Base-by-base conservation (phyloP, 345 rosid species). In the Populus tremula region DNA sequence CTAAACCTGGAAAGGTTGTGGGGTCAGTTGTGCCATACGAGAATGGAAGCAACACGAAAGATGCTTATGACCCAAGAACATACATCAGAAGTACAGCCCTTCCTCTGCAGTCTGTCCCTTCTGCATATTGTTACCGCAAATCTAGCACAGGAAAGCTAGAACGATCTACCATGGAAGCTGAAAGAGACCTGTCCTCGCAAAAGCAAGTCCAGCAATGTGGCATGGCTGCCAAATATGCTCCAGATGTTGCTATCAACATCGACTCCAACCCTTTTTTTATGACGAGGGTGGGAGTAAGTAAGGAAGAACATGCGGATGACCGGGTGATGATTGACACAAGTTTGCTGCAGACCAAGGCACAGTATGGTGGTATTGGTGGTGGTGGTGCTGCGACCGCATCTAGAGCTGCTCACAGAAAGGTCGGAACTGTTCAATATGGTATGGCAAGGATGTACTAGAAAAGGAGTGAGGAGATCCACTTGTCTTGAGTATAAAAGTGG, bases 241-340 rank as follows among this genome's bases (percentile, higher is more conserved):
- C 93, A 39, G 98, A 94, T 8, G 85, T 93, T 39, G 91, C 94
- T 53, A 89, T 94, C 84, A 84, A 90, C 76, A 94, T 93, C 4
- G 95, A 94, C 77, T 76, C 86, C 78, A 91, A 93, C 84, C 97
- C 97, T 0, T 90, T 89, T 81, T 89, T 91, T 73, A 88, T 88
- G 94, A 86, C 93, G 8, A 80, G 91, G 79, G 87, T 79, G 1
- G 93, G 92, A 80, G 88, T 83, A 73, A 85, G 77, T 75, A 88
- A 87, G 82, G 86, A 74, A 36, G 97, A 93, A 54, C 84, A 82
- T 73, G 74, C 77, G 6, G 89, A 88, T 5, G 92, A 90, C 56
- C 81, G 90, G 70, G 82, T 89, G n/a, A 69, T 85, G 27, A 86
- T 91, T 0, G 92, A 93, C 6, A 76, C 97, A 16, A 88, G 86